phyloP scores from a whole-genome alignment of 192 early-diverging fungal species.

The Entophlyctis helioformis region DNA sequence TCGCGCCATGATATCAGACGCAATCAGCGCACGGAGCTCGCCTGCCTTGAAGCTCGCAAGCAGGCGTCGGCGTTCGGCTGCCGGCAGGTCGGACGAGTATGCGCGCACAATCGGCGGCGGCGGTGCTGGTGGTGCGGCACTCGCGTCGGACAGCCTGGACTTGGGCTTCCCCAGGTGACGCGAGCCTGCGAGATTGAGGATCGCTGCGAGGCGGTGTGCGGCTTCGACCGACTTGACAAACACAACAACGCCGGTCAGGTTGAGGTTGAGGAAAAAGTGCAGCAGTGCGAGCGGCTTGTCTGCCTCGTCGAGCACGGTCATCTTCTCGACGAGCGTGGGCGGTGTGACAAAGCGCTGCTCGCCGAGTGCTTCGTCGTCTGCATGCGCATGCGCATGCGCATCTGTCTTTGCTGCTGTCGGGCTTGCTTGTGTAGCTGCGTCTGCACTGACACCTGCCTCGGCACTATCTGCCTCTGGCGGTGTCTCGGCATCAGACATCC shows the following conservation, averaged over 20 bases:
- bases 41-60: constrained; percentile 12
- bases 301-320: constrained; percentile 46
- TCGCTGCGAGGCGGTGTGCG: constrained; percentile 60
- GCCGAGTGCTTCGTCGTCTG: too few species aligned
- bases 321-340: constrained; percentile 54
- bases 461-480: too few species aligned
- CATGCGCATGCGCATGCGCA: too few species aligned
- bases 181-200: constrained; percentile 16
- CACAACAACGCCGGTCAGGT: constrained; percentile 49
- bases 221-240: constrained; percentile 89
- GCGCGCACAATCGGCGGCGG: too few species aligned
- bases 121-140: too few species aligned
- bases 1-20: constrained; percentile 83
- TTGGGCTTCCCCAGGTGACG: background rate
- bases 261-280: constrained; percentile 58
- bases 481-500: too few species aligned
- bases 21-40: constrained; percentile 39
- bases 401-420: too few species aligned
- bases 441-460: too few species aligned
- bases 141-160: constrained; percentile 30
- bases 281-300: constrained; percentile 80
- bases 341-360: constrained; percentile 34
- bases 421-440: too few species aligned
- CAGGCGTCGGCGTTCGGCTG: constrained; percentile 10
- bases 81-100: constrained; percentile 18